These are phyloP conservation scores for Striga asiatica DNA, from an alignment of 257 asterid genomes.

Conservation along the genomic window DNA sequence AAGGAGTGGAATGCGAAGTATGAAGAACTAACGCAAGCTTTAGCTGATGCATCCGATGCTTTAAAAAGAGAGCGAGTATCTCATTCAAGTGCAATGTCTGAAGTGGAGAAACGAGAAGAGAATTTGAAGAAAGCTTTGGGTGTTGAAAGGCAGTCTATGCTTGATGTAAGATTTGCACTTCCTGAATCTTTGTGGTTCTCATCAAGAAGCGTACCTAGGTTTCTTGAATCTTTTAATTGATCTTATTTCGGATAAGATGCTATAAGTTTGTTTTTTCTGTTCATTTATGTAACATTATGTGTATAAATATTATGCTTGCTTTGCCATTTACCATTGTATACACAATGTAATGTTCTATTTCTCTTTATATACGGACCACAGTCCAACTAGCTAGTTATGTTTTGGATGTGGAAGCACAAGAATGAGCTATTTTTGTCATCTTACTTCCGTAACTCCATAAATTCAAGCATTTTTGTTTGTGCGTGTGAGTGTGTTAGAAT, in stretches of 20 bases:
- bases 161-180: slow-evolving; percentile 51
- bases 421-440: not conserved
- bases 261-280: not conserved
- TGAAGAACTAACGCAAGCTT: slow-evolving; percentile 54
- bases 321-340: no score
- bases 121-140: slow-evolving; percentile 86
- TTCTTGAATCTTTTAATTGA: not conserved
- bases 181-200: not conserved
- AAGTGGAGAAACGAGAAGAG: slow-evolving; percentile 87
- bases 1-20: slow-evolving; percentile 74
- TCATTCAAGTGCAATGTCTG: slow-evolving; percentile 54
- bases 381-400: not conserved
- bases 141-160: slow-evolving; percentile 78
- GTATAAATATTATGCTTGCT: no score
- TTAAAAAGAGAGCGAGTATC: slow-evolving; percentile 63
- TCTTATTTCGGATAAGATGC: not conserved
- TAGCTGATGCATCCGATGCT: slow-evolving; percentile 46
- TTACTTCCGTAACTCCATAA: not conserved
- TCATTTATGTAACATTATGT: not conserved
- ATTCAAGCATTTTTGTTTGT: not conserved
- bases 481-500: no score
- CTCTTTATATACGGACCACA: not conserved
- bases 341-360: not conserved
- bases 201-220: not conserved
- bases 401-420: not conserved